Percentiles rank a stretch among this genome's conserved stretches.
Evolutionary conservation across 2,329 filamentous ascomycete genomes (phyloP).

Genomic region (Rhynchosporium agropyri): DNA sequence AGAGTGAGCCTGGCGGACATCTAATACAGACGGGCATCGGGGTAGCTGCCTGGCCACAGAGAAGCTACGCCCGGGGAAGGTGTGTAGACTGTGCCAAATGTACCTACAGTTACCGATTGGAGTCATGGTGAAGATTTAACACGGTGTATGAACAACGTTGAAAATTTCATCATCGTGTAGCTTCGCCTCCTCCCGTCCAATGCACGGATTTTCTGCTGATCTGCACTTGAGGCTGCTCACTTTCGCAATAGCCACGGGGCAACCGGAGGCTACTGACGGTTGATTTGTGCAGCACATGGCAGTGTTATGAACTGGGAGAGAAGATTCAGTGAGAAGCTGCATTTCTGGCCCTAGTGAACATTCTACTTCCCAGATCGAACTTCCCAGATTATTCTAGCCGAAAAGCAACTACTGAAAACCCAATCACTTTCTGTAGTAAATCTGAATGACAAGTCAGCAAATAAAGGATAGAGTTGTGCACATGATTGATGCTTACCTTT

Average conservation of each 20-base stretch:
- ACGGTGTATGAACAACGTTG: conserved; percentile 5
- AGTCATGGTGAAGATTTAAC: background rate
- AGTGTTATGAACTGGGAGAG: conserved; percentile 32
- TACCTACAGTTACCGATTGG: background rate
- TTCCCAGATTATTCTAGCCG: conserved; percentile 14
- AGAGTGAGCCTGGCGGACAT: background rate
- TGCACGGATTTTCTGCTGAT: conserved; percentile 10
- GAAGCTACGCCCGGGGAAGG: conserved; percentile 5
- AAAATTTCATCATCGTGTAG: background rate
- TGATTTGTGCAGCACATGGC: conserved; percentile 29
- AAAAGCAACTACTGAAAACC: conserved; percentile 28
- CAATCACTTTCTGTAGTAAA: conserved; percentile 59
- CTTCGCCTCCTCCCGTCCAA: background rate
- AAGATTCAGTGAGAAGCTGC: conserved; percentile 33
- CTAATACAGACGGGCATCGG: conserved; percentile 17
- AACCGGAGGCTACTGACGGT: conserved; percentile 19
- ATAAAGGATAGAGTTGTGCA: conserved; percentile 12
- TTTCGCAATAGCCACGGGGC: conserved; percentile 8
- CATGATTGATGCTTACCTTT: conserved; percentile 62
- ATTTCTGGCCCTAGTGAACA: conserved; percentile 31
- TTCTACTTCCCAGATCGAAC: conserved; percentile 30
- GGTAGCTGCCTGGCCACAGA: conserved; percentile 30
- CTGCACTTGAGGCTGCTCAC: conserved; percentile 8
- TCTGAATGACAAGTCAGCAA: conserved; percentile 43
- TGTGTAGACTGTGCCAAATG: background rate